phyloP scores from a whole-genome alignment of 495 filamentous ascomycete genomes.

The Wilcoxina mikolae region DNA sequence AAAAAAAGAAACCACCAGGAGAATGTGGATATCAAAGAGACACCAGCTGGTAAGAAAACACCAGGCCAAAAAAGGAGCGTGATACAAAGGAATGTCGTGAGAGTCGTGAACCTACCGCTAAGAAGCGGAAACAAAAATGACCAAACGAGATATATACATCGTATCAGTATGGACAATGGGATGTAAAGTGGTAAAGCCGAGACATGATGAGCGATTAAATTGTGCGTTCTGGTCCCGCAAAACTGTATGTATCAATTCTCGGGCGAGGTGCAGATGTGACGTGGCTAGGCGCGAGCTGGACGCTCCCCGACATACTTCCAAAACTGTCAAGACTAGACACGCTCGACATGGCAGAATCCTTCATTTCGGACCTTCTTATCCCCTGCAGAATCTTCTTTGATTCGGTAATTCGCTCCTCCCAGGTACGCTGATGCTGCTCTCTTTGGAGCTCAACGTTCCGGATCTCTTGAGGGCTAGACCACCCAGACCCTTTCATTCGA shows the following conservation, averaged over 20 bases:
- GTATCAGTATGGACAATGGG: too few relatives aligned
- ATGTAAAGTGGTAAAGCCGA: too few relatives aligned
- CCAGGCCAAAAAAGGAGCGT: too few relatives aligned
- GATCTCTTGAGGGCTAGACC: conserved; percentile 28
- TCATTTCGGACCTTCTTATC: conserved; percentile 20
- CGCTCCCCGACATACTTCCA: conserved; percentile 9
- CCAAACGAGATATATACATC: too few relatives aligned
- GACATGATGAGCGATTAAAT: too few relatives aligned
- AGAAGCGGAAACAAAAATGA: too few relatives aligned
- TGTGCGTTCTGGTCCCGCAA: background rate
- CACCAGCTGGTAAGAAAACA: too few relatives aligned
- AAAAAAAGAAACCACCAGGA: too few relatives aligned
- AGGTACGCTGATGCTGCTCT: conserved; percentile 18
- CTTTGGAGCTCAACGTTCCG: conserved; percentile 24
- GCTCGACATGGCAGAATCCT: conserved; percentile 21
- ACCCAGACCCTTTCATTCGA: conserved; percentile 23
- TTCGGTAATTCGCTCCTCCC: conserved; percentile 22
- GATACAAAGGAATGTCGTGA: too few relatives aligned
- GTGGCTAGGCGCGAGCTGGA: background rate
- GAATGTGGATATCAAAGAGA: too few relatives aligned
- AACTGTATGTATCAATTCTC: background rate
- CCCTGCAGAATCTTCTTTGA: conserved; percentile 26
- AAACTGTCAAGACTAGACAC: conserved; percentile 22
- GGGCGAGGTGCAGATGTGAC: background rate
- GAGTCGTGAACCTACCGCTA: too few relatives aligned